These are phyloP conservation scores for Acmispon strigosus DNA, from an alignment of 306 rosid genomes.

Conservation along the genomic window DNA sequence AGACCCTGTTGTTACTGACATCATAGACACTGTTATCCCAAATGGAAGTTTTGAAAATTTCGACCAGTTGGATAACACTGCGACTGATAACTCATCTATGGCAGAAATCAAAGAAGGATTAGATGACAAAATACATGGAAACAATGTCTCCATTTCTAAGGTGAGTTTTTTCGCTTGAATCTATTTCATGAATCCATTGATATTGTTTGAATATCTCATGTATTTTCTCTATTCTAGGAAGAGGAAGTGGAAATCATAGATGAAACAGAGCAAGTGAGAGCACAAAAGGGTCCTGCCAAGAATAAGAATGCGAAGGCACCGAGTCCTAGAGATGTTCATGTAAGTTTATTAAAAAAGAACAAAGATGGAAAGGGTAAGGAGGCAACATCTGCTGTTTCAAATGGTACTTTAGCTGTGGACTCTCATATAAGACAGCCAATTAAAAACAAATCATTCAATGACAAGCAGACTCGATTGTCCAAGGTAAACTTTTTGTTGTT, in stretches of 20 bases:
- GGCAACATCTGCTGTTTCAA: slow-evolving; percentile 45
- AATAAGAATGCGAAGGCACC: slow-evolving; percentile 49
- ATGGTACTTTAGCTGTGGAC: slow-evolving; percentile 46
- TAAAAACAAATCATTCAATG: slow-evolving; percentile 44
- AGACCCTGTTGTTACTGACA: slow-evolving; percentile 15
- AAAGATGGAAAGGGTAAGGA: slow-evolving; percentile 57
- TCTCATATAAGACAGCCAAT: slow-evolving; percentile 42
- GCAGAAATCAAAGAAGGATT: slow-evolving; percentile 44
- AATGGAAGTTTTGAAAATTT: slow-evolving; percentile 40
- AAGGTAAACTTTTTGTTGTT: slow-evolving; percentile 35
- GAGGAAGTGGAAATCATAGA: slow-evolving; percentile 34
- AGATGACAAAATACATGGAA: slow-evolving; percentile 22
- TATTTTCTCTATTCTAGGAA: slow-evolving; percentile 35
- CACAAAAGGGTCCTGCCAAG: slow-evolving; percentile 42
- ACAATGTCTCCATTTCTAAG: slow-evolving; percentile 46
- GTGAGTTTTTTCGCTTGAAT: slow-evolving; percentile 24
- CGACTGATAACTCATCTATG: slow-evolving; percentile 27
- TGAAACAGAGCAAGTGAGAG: slow-evolving; percentile 32
- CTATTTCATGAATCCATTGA: not conserved
- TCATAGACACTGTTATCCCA: slow-evolving; percentile 22
- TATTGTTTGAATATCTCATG: slow-evolving; percentile 17
- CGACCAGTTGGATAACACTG: slow-evolving; percentile 32
- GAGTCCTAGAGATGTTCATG: slow-evolving; percentile 31
- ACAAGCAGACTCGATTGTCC: slow-evolving; percentile 42
- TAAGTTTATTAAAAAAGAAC: slow-evolving; percentile 34